Conservation (phyloP, 495 filamentous ascomycete species). For the Hypoxylon intermedium region DNA sequence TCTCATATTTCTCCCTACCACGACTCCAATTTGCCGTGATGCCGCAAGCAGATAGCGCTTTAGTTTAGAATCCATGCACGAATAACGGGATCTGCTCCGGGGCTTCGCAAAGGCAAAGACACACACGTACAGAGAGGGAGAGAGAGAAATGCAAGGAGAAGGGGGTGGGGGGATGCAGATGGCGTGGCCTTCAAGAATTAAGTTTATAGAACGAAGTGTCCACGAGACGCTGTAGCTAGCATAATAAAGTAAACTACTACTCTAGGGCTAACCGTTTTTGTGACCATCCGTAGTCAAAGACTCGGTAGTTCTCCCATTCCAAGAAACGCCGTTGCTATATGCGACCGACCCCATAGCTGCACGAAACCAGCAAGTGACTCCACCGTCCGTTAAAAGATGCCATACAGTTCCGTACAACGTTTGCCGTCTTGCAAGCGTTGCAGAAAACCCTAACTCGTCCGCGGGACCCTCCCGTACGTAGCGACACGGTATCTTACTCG, state of each 20-base stretch:
- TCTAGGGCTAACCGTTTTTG: constrained; percentile 19
- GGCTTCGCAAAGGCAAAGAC: background rate
- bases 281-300: constrained; percentile 3
- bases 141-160: background rate
- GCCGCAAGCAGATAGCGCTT: background rate
- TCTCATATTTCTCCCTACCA: background rate
- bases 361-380: constrained; percentile 15
- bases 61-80: constrained; percentile 12
- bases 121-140: background rate
- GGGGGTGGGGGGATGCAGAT: constrained; percentile 1
- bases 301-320: constrained; percentile 15
- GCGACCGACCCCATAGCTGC: constrained; percentile 28
- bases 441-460: constrained; percentile 6
- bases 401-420: background rate
- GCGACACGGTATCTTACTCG: background rate
- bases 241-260: constrained; percentile 19
- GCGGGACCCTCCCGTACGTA: background rate
- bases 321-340: constrained; percentile 34
- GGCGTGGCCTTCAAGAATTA: constrained; percentile 21
- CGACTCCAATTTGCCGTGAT: constrained; percentile 6
- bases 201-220: constrained; percentile 9
- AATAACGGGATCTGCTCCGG: background rate
- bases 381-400: constrained; percentile 18
- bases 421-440: constrained; percentile 6
- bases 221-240: constrained; percentile 5